Evolutionary conservation across 441 rosid genomes (phyloP).

Genomic region (Pelargonium fulgidum): DNA sequence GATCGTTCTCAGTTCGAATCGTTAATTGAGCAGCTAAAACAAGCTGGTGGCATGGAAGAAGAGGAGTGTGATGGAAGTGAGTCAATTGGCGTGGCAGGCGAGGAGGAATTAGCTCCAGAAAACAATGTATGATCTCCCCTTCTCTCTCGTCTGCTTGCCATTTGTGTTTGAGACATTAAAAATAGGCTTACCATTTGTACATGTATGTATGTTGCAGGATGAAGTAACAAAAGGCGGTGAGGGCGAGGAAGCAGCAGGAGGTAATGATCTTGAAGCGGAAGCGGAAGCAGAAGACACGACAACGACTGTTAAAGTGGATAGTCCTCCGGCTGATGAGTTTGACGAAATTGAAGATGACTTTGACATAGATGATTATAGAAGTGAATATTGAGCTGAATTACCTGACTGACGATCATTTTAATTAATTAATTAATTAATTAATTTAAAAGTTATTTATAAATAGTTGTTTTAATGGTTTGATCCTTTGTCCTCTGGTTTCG

Average conservation of each 20-base stretch:
- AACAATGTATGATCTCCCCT: constrained; percentile 23
- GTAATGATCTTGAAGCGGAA: not conserved
- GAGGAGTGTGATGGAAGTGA: constrained; percentile 29
- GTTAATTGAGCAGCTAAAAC: constrained; percentile 54
- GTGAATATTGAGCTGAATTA: not conserved
- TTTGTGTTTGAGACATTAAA: not conserved
- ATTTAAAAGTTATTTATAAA: no score
- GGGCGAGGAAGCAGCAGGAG: not conserved
- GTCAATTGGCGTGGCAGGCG: constrained; percentile 20
- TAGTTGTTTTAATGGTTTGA: no score
- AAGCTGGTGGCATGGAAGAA: constrained; percentile 39
- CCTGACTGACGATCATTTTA: no score
- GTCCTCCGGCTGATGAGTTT: not conserved
- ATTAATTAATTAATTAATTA: no score
- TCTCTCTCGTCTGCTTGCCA: no score
- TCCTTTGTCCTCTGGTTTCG: no score
- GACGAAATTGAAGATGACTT: constrained; percentile 1
- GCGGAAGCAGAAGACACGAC: not conserved
- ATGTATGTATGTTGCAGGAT: not conserved
- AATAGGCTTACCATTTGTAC: not conserved
- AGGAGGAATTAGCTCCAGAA: constrained; percentile 26
- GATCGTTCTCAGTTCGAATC: constrained; percentile 53
- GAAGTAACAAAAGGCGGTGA: not conserved
- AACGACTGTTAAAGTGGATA: not conserved
- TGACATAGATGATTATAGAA: not conserved